Evolutionary conservation across 805 yeast species (phyloP), one percentile per base, ranked within the genome.

Genomic region (Lipomyces chichibuensis): DNA sequence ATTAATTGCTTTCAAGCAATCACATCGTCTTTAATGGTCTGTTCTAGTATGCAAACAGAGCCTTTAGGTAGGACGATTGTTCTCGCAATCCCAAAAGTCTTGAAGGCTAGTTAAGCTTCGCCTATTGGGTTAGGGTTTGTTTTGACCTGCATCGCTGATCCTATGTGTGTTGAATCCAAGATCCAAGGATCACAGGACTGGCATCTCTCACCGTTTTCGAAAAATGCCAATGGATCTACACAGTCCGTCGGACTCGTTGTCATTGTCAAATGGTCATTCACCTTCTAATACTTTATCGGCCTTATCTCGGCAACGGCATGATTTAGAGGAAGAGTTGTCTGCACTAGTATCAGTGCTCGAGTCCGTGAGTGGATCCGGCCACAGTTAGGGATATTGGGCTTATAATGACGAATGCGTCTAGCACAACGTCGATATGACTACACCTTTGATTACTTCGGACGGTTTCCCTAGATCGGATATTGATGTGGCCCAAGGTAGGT

Each of bases 401-500:
- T 27, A 23, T 33, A 9, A 29, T 25, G 56, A 51, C 25, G 11
- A 33, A 20, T 54, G 35, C n/a, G 33, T 33, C 29, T 52, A 78
- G 65, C 85, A 85, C 69, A 78, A 81, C 13, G 86, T 82, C 2
- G 87, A 84, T 70, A 87, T 91, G 91, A 76, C 83, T 29, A 87
- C 93, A 1, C 81, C 87, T 0, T 77, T 94, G 65, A 77, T 90
- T 1, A 85, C 89, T 0, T 66, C 73, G 0, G 97, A 94, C 74
- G 97, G 98, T 25, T 94, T 85, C 73, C 99, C 99, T 0, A 80
- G 98, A 55, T 77, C 81, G 20, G 98, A 94, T 74, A 83, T 94
- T 33, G 96, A 94, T 73, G 89, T 94, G 3, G 85, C 92, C 1
- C 84, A 84, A 61, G 72, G 76, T 75, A 59, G 17, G 72, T 52